Evolutionary conservation across 495 filamentous ascomycete genomes (phyloP).

Genomic region (Lentithecium fluviatile): DNA sequence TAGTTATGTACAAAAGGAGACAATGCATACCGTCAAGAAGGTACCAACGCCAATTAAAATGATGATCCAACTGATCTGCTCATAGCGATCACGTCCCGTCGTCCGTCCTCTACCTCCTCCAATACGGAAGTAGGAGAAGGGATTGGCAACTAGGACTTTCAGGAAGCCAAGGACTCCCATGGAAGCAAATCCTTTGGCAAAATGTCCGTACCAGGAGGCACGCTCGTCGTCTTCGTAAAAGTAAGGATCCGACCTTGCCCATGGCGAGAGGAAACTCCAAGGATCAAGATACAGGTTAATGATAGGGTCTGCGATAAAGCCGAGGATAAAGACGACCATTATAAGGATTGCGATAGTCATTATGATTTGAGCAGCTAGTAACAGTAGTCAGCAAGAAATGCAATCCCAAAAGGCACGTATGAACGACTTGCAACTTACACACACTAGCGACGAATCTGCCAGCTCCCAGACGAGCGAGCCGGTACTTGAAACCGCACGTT

Average conservation of each 20-base stretch:
- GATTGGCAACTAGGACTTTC: slow-evolving; percentile 72
- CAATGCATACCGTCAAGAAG: slow-evolving; percentile 72
- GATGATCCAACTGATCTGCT: slow-evolving; percentile 71
- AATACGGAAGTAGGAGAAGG: slow-evolving; percentile 53
- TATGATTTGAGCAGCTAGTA: slow-evolving; percentile 52
- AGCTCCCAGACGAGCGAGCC: slow-evolving; percentile 74
- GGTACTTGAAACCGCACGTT: slow-evolving; percentile 84
- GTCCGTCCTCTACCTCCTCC: slow-evolving; percentile 54
- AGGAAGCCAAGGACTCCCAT: slow-evolving; percentile 82
- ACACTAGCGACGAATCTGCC: slow-evolving; percentile 70
- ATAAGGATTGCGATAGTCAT: slow-evolving; percentile 71
- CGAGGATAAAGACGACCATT: slow-evolving; percentile 70
- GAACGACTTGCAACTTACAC: slow-evolving; percentile 29
- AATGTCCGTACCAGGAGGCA: slow-evolving; percentile 72
- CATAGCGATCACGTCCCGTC: slow-evolving; percentile 69
- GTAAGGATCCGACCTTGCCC: slow-evolving; percentile 17
- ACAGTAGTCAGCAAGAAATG: slow-evolving; percentile 1
- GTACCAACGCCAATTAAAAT: slow-evolving; percentile 76
- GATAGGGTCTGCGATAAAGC: slow-evolving; percentile 90
- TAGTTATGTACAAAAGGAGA: background rate
- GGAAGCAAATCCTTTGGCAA: slow-evolving; percentile 80
- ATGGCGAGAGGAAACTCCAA: slow-evolving; percentile 50
- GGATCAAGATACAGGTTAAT: slow-evolving; percentile 85
- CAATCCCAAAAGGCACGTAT: background rate
- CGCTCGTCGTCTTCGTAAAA: slow-evolving; percentile 48